A percentile compares a stretch with the other conserved stretches of the same genome.
These are phyloP conservation scores for Colletotrichum chlorophyti DNA, from an alignment of 2,329 filamentous ascomycete genomes.

Conservation along the genomic window DNA sequence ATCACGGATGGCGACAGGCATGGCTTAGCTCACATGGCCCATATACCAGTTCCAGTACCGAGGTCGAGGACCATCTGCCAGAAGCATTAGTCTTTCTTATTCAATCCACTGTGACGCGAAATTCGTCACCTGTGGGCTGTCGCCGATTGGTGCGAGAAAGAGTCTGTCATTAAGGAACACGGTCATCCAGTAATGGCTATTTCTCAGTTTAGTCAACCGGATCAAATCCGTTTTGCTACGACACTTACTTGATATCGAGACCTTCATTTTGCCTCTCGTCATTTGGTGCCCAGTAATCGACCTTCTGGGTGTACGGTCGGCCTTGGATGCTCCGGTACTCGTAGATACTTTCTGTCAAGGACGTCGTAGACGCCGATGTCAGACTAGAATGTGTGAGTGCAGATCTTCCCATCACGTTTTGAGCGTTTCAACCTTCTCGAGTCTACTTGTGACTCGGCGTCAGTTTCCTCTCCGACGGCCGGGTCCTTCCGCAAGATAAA, in stretches of 20 bases:
- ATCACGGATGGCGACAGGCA: not conserved
- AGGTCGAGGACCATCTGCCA: conserved; percentile 47
- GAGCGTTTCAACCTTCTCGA: too few relatives aligned
- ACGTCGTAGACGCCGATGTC: conserved; percentile 33
- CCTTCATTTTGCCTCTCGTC: conserved; percentile 30
- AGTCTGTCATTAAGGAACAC: conserved; percentile 32
- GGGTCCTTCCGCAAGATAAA: too few relatives aligned
- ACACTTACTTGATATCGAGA: conserved; percentile 29
- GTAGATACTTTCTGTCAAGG: conserved; percentile 39
- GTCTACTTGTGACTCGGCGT: too few relatives aligned
- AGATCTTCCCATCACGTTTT: not conserved
- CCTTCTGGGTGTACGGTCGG: conserved; percentile 33
- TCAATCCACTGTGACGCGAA: not conserved
- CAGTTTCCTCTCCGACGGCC: too few relatives aligned
- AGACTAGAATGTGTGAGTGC: not conserved
- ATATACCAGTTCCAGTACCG: conserved; percentile 51
- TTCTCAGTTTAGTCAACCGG: not conserved
- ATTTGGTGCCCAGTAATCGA: conserved; percentile 26
- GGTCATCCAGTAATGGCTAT: conserved; percentile 34
- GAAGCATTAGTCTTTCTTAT: conserved; percentile 31
- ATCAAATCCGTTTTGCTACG: too few relatives aligned
- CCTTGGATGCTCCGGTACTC: conserved; percentile 39
- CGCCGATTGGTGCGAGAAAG: conserved; percentile 21
- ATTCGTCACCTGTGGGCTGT: conserved; percentile 12
- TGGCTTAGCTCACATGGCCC: conserved; percentile 43